A percentile compares a stretch with the other conserved stretches of the same genome.
Evolutionary conservation across 352 stramenopile genomes (phyloP).

Genomic region (Phytophthora syringae): DNA sequence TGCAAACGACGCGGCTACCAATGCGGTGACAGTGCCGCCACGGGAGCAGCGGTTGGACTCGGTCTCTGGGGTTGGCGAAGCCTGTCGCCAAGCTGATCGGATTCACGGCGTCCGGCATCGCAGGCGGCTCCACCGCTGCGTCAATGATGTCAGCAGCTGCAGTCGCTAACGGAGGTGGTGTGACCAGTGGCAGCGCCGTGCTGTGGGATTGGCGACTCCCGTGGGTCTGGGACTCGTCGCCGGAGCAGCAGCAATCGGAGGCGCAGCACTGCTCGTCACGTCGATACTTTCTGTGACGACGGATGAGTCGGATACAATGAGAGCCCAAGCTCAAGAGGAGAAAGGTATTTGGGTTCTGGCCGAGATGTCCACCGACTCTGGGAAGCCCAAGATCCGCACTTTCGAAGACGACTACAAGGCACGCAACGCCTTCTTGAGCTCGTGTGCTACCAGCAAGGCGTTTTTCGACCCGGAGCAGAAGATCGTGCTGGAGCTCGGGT

Average conservation of each 20-base stretch:
- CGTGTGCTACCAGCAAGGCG: conserved; percentile 20
- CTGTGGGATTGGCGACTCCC: conserved; percentile 41
- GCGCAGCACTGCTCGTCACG: conserved; percentile 16
- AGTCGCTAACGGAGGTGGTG: conserved; percentile 53
- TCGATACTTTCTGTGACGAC: neutral
- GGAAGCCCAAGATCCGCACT: neutral
- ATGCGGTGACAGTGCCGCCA: conserved; percentile 23
- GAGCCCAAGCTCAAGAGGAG: neutral
- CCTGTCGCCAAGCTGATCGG: conserved; percentile 41
- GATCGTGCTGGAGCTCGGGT: conserved; percentile 10
- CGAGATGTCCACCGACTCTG: conserved; percentile 10
- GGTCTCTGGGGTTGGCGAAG: conserved; percentile 35
- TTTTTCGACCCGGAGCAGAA: conserved; percentile 24
- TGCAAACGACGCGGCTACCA: neutral
- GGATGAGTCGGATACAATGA: neutral
- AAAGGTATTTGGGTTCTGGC: conserved; percentile 21
- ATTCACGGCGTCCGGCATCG: conserved; percentile 50
- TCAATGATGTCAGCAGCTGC: conserved; percentile 65
- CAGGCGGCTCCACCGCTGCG: conserved; percentile 46
- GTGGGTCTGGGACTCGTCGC: conserved; percentile 36
- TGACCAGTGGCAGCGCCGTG: conserved; percentile 49
- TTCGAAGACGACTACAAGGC: conserved; percentile 29
- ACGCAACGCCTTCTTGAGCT: conserved; percentile 29
- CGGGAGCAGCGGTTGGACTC: conserved; percentile 27
- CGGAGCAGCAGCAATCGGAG: conserved; percentile 12